These are phyloP conservation scores for Xylariales sp. DNA, from an alignment of 2,329 filamentous ascomycete species.

Conservation along the genomic window DNA sequence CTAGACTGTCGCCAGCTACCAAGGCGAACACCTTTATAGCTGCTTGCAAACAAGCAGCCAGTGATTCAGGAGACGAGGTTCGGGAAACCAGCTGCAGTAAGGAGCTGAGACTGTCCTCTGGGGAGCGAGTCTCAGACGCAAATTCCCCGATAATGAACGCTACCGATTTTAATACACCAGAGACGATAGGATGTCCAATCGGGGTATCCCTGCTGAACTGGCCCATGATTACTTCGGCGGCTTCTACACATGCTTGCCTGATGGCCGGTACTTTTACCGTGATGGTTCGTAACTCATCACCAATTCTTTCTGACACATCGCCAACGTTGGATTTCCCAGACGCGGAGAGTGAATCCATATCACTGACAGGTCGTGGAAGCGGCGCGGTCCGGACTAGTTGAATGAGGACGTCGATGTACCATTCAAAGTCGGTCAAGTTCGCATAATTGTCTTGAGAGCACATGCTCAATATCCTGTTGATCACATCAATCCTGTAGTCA, in stretches of 20 bases:
- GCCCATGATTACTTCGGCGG: constrained; percentile 71
- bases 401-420: constrained; percentile 89
- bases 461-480: constrained; percentile 79
- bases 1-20: constrained; percentile 60
- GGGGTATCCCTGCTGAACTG: constrained; percentile 50
- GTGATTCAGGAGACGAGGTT: constrained; percentile 56
- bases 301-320: constrained; percentile 66
- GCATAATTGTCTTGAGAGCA: constrained; percentile 85
- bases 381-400: constrained; percentile 74
- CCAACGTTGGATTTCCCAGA: constrained; percentile 27
- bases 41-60: constrained; percentile 80
- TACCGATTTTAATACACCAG: constrained; percentile 67
- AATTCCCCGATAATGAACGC: constrained; percentile 91
- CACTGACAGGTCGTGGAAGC: constrained; percentile 34
- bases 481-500: constrained; percentile 80
- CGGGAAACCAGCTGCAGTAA: constrained; percentile 63
- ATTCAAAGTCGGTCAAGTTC: constrained; percentile 87
- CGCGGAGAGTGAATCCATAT: constrained; percentile 26
- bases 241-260: constrained; percentile 72
- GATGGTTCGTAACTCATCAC: constrained; percentile 81
- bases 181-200: constrained; percentile 51
- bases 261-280: constrained; percentile 87
- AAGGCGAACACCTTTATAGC: constrained; percentile 78
- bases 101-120: constrained; percentile 68
- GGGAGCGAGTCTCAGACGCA: constrained; percentile 62